phyloP scores from a whole-genome alignment of 2,329 filamentous ascomycete species.

The Xylaria sp. region DNA sequence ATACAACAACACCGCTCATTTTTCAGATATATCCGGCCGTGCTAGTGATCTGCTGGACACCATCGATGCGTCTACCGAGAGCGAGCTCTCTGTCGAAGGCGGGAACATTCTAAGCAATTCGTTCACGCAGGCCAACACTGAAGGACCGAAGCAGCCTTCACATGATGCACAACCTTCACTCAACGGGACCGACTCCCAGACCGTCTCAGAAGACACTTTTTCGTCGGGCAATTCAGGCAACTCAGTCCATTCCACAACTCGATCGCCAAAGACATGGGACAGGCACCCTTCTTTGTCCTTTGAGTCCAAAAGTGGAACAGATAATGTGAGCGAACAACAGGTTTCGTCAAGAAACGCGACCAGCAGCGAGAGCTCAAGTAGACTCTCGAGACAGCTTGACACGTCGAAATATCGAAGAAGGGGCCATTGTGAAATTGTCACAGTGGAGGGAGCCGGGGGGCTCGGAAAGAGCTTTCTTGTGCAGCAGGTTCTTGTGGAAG shows the following conservation, averaged over 20 bases:
- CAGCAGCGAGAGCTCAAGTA: conserved; percentile 59
- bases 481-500: conserved; percentile 70
- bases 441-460: conserved; percentile 69
- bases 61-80: conserved; percentile 68
- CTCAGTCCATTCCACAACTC: conserved; percentile 52
- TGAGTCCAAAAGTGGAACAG: conserved; percentile 59
- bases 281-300: conserved; percentile 62
- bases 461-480: conserved; percentile 74
- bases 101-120: conserved; percentile 61
- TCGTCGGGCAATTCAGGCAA: conserved; percentile 59
- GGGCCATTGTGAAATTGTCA: conserved; percentile 71
- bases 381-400: conserved; percentile 64
- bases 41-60: conserved; percentile 60
- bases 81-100: conserved; percentile 66
- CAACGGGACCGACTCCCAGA: conserved; percentile 44
- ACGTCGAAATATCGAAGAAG: conserved; percentile 68
- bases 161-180: conserved; percentile 55
- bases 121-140: conserved; percentile 57
- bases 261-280: conserved; percentile 60
- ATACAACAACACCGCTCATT: conserved; percentile 55
- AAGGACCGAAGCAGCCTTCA: conserved; percentile 55
- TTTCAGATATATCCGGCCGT: conserved; percentile 64
- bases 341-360: conserved; percentile 55
- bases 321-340: conserved; percentile 58
- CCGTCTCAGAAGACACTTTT: conserved; percentile 55